Base-by-base conservation (phyloP, 2,329 filamentous ascomycete genomes). In the Myriosclerotinia scirpicola region DNA sequence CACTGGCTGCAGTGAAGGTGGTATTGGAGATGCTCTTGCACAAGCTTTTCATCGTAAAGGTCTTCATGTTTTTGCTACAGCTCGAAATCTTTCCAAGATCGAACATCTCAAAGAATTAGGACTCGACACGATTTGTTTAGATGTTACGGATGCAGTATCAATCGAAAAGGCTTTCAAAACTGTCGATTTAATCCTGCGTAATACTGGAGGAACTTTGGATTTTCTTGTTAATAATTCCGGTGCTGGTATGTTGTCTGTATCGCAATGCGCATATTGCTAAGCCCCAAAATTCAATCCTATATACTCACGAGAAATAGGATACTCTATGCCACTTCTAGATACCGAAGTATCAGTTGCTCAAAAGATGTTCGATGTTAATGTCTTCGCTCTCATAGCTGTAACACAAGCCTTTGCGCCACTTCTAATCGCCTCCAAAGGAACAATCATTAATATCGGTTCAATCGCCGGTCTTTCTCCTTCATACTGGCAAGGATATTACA, bases 181-280 rank as follows among this genome's bases (percentile, higher is more conserved):
- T 15, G 74, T 82, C 34, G 66, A 71, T 6, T 64, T 65, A 5
- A 34, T 34, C 30, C 30, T 34, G 30, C 4, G 30, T 12, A 70
- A 74, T 11, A 78, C 78, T 0, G 78, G 75, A 34, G 77, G 77
- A 17, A 76, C 68, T 20, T 74, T 82, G 15, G 78, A 82, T 67
- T 76, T 72, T 26, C 74, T 82, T 2, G 73, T 82, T 56, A 82
- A 83, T 69, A 82, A 82, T 71, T 78, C 80, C 8, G 80, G 79
- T 17, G 69, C 72, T 52, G 75, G 30, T 72, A 66, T 26, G 68
- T 69, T 36, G 20, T 56, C 42, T 22, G 17, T 38, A 34, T 34
- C 30, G 6, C 30, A 34, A 34, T 34, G 30, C 12, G 1, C 50
- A 48, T 48, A 40, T 38, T 14, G 22, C n/a, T 64, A 11, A 72